Evolutionary conservation across 1,284 basidiomycete species (phyloP), one percentile per base, ranked within the genome.

Genomic region (Lignosus rhinocerotis): DNA sequence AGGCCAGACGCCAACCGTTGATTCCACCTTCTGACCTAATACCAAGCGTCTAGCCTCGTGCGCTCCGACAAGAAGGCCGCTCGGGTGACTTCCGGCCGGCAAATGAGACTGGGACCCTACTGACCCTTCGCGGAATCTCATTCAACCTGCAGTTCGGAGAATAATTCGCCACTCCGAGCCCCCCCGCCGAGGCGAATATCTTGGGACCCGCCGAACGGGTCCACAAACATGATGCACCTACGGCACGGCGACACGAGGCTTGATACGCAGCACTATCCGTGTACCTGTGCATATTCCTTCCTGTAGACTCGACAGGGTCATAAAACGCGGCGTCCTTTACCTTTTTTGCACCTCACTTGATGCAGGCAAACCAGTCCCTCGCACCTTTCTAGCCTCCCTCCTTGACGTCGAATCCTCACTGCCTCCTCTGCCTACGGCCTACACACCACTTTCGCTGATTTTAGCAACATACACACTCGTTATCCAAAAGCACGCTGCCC

Each of bases 51-150:
- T 49, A 39, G 54, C 19, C 48, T 55, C 59, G 56, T 59, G 58
- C 59, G 58, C 59, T 55, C 55, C 51, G 51, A 45, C 58, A 53
- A 56, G 54, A 56, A 39, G 56, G 47, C 62, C 56, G 55, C 64
- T 58, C 63, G 63, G 58, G 51, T 55, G 54, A 58, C 62, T 51
- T 46, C 61, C 63, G 65, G 63, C 66, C 65, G 66, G 53, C 45
- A 59, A 58, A 56, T 60, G 59, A 64, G 61, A 51, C 14, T 32
- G 25, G 25, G 25, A 25, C 25, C 25, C 25, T 25, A 45, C 41
- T 39, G 54, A 50, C 55, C 59, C 61, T 60, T 53, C 63, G 61
- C 63, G 63, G 55, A 52, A 45, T 51, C 53, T 41, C 51, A 41
- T 54, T 51, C 42, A 50, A 55, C 46, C 60, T 39, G 49, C 51